Conservation (phyloP, 2,329 filamentous ascomycete genomes). For the Exophiala oligosperma region DNA sequence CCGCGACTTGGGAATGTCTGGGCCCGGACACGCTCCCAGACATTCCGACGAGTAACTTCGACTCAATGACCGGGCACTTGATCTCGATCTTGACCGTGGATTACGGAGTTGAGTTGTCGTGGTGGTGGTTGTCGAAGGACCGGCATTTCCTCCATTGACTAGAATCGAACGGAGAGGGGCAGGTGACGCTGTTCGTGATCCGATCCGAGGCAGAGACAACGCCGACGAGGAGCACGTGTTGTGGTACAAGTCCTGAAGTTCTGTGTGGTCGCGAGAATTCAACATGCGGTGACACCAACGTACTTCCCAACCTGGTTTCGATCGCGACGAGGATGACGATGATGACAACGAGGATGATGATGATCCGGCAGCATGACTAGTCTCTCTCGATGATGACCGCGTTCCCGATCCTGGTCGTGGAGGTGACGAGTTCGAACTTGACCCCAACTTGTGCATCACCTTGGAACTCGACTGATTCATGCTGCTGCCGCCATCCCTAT, state of each 20-base stretch:
- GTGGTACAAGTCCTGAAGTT: slow-evolving; percentile 64
- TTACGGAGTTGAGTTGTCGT: background rate
- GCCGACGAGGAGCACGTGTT: slow-evolving; percentile 11
- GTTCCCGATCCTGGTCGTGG: background rate
- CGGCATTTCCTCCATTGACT: slow-evolving; percentile 9
- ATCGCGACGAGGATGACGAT: too few species aligned
- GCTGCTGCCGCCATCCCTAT: slow-evolving; percentile 11
- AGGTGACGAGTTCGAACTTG: slow-evolving; percentile 23
- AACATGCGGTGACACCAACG: slow-evolving; percentile 83
- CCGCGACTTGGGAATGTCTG: slow-evolving; percentile 17
- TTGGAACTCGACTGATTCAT: background rate
- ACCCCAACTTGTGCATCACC: slow-evolving; percentile 14
- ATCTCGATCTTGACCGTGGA: background rate
- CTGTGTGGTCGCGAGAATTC: slow-evolving; percentile 74
- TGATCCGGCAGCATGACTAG: slow-evolving; percentile 31
- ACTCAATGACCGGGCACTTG: background rate
- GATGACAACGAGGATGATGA: background rate
- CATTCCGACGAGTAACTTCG: slow-evolving; percentile 16
- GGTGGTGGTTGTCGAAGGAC: background rate
- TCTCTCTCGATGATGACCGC: background rate
- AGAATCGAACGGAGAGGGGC: slow-evolving; percentile 15
- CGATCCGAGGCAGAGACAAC: background rate
- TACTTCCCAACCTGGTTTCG: slow-evolving; percentile 51
- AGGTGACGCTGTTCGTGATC: slow-evolving; percentile 7
- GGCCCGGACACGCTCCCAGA: slow-evolving; percentile 17